phyloP scores from a whole-genome alignment of 2,329 filamentous ascomycete species.

The Fusarium papillatum region DNA sequence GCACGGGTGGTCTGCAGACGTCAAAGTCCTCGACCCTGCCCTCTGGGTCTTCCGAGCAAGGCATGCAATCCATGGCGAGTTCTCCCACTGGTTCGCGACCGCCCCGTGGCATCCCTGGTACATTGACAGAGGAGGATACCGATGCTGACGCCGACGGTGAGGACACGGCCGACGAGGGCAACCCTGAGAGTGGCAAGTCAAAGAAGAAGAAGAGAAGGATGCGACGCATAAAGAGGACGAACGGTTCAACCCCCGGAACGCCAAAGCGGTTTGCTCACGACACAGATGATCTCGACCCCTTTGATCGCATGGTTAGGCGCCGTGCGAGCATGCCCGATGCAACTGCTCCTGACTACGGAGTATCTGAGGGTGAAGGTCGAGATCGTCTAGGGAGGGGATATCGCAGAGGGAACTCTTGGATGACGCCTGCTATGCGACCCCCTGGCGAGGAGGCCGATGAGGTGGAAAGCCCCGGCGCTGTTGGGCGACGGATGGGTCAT shows the following conservation, averaged over 20 bases:
- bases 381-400: constrained; percentile 67
- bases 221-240: constrained; percentile 65
- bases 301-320: constrained; percentile 68
- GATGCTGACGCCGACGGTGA: constrained; percentile 79
- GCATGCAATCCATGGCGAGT: constrained; percentile 56
- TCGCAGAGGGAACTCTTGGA: constrained; percentile 71
- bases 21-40: constrained; percentile 54
- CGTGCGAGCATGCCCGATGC: constrained; percentile 76
- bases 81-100: constrained; percentile 62
- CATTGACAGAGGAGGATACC: constrained; percentile 63
- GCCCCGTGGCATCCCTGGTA: constrained; percentile 65
- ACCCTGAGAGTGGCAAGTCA: constrained; percentile 51
- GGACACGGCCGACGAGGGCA: constrained; percentile 84
- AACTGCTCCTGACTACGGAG: constrained; percentile 70
- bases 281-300: constrained; percentile 55
- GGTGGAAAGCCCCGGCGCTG: constrained; percentile 60
- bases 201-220: constrained; percentile 74
- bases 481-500: constrained; percentile 70
- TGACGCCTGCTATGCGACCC: constrained; percentile 62
- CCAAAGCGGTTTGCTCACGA: constrained; percentile 61
- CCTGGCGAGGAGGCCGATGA: constrained; percentile 66
- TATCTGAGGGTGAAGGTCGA: constrained; percentile 83
- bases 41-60: constrained; percentile 48
- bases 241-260: constrained; percentile 77
- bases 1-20: constrained; percentile 61